Conservation (phyloP, 768 basidiomycete species). For the Boletus huronensis region DNA sequence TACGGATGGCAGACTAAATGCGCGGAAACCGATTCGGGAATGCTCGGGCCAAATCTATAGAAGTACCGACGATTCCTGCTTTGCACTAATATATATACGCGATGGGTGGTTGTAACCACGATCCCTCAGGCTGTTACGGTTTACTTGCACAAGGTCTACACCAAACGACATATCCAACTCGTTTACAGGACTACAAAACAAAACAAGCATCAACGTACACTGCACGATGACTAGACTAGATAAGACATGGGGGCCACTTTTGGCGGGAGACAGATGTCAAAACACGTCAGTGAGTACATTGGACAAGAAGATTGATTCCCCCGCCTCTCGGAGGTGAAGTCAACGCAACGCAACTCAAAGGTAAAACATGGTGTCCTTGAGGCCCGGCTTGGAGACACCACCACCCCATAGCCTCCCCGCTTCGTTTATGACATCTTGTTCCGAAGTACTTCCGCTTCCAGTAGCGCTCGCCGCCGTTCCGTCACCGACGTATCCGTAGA, state of each 20-base stretch:
- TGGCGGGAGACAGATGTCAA: background rate
- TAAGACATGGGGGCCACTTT: background rate
- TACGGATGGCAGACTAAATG: conserved; percentile 11
- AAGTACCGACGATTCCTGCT: conserved; percentile 7
- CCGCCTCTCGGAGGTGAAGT: background rate
- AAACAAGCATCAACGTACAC: background rate
- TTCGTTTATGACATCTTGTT: conserved; percentile 51
- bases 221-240: background rate
- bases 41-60: background rate
- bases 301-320: background rate
- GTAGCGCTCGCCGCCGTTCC: conserved; percentile 32
- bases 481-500: conserved; percentile 33
- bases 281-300: background rate
- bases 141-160: background rate
- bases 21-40: conserved; percentile 14
- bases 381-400: conserved; percentile 45
- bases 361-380: conserved; percentile 78
- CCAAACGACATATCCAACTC: background rate
- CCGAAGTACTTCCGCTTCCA: conserved; percentile 37
- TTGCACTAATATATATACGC: background rate
- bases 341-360: conserved; percentile 36
- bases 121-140: too few species aligned
- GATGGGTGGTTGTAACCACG: background rate
- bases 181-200: background rate
- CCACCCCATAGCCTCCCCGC: conserved; percentile 52